phyloP scores from a whole-genome alignment of 495 filamentous ascomycete genomes.

The Neurospora sp. region DNA sequence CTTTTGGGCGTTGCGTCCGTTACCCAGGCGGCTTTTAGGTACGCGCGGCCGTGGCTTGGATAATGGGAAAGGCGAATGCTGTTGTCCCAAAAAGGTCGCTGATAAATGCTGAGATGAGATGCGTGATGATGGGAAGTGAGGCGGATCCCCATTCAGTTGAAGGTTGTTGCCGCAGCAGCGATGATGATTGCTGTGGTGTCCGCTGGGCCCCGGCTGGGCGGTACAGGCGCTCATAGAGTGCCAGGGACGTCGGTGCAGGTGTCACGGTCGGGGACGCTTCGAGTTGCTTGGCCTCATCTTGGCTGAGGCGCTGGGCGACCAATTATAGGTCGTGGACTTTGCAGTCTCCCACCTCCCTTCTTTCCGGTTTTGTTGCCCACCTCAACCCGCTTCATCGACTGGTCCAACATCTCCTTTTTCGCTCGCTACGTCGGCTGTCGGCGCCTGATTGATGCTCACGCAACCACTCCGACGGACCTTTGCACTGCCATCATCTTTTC shows the following conservation, averaged over 20 bases:
- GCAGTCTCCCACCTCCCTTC: neutral
- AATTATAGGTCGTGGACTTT: neutral
- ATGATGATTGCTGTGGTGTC: neutral
- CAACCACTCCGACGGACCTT: neutral
- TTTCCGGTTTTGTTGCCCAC: neutral
- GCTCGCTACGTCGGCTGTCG: neutral
- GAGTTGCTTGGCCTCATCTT: conserved; percentile 5
- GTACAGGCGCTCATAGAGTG: conserved; percentile 7
- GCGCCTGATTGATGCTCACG: neutral
- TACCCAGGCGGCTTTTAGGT: neutral
- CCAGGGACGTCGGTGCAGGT: neutral
- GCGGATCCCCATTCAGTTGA: neutral
- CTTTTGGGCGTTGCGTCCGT: neutral
- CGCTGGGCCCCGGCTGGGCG: neutral
- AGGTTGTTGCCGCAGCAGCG: neutral
- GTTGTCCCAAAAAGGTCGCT: neutral
- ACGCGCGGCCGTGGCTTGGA: neutral
- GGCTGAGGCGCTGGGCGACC: conserved; percentile 1
- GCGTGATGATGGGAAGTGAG: neutral
- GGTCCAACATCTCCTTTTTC: neutral
- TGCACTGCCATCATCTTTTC: neutral
- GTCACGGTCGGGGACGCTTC: neutral
- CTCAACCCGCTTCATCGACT: neutral
- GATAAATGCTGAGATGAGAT: neutral
- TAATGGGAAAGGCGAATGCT: neutral